Evolutionary conservation across 2,329 filamentous ascomycete species (phyloP), one percentile per base, ranked within the genome.

Genomic region (Aspergillus sojae): DNA sequence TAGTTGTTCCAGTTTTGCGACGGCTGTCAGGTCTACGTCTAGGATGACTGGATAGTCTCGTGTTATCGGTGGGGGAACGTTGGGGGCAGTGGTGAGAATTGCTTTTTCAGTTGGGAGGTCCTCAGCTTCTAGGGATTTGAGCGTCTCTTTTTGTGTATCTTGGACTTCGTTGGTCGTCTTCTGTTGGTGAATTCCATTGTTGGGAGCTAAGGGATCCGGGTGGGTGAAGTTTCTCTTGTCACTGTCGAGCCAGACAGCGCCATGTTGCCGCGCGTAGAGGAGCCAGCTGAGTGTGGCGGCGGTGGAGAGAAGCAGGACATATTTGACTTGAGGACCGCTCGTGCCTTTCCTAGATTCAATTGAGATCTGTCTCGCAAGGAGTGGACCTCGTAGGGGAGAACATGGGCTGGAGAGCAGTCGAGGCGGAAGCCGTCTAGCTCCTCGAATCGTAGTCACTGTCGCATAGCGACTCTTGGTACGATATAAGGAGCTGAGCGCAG

Each of bases 41-140:
- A 78, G 68, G 2, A 77, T 66, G 3, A 75, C 74, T 0, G 73
- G 71, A 46, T 76, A 66, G 53, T 74, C 67, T 23, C 75, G 66
- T 2, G 70, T 74, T 53, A 77, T 75, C 1, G 68, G 60, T 0
- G 73, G 74, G 21, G 75, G 75, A 12, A 77, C 75, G 23, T 71
- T 52, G 4, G 75, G 75, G 1, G 75, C 75, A 3, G 63, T 63
- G 2, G 72, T 74, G 41, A 77, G 68, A 21, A 70, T 57, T 1
- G 73, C 75, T n/a, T 70, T 60, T 52, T 77, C 74, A 5, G 53
- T 61, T 2, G 75, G 74, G 10, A 76, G 69, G 12, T 68, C 6
- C n/a, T 16, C 5, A 0, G 3, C 23, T 4, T 39, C 52, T 16
- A 55, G 34, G 14, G 52, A 55, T 12, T 26, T 26, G 32, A 14